Conservation (phyloP, 208 protist species). For the Leishmania aethiopica region DNA sequence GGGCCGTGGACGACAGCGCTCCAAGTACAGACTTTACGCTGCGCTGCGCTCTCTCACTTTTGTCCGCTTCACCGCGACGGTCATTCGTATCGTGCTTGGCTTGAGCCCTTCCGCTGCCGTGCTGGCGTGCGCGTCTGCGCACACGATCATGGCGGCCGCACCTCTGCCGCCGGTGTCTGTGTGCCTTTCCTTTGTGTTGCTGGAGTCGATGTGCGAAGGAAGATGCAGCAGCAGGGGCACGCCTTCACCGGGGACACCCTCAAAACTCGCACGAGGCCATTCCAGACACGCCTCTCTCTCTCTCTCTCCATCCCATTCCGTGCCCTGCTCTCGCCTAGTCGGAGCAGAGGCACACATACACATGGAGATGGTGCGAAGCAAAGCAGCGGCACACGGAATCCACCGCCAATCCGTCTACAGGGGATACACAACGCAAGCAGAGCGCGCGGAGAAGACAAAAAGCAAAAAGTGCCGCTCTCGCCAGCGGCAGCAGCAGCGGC, state of each 20-base stretch:
- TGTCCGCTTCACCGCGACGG: not conserved
- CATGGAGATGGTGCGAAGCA: not conserved
- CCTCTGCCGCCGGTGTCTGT: not conserved
- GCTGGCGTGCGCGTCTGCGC: not conserved
- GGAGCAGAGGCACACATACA: not conserved
- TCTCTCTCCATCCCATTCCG: not conserved
- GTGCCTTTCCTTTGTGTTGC: not conserved
- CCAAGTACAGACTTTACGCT: not conserved
- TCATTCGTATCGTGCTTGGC: too few relatives aligned
- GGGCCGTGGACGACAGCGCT: not conserved
- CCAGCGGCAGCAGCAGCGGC: not conserved
- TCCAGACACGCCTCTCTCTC: not conserved
- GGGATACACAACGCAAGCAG: not conserved
- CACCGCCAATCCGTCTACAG: not conserved
- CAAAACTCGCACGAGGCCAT: not conserved
- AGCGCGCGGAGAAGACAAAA: not conserved
- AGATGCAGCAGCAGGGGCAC: not conserved
- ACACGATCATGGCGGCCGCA: not conserved
- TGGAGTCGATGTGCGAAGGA: not conserved
- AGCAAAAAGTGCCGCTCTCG: not conserved
- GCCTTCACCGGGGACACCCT: not conserved
- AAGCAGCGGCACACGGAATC: not conserved
- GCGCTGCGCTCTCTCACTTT: not conserved
- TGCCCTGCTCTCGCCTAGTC: not conserved
- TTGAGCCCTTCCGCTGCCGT: not conserved